phyloP scores from a whole-genome alignment of 306 rosid species.

The Ceratonia siliqua region DNA sequence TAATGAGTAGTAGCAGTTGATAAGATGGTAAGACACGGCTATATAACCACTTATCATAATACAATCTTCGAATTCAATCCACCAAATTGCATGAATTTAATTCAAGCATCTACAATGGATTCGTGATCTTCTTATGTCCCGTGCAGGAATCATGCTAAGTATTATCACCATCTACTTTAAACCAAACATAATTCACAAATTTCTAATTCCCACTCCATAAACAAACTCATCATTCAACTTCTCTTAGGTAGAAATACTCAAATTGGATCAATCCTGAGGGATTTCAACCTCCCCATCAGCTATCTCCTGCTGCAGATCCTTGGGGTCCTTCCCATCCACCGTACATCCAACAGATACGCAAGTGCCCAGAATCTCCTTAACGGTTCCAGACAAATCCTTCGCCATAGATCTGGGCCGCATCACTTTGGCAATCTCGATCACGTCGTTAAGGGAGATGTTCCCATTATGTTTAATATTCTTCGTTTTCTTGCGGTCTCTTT shows the following conservation, averaged over 20 bases:
- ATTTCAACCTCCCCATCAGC: conserved; percentile 62
- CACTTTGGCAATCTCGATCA: conserved; percentile 62
- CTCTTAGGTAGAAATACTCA: neutral
- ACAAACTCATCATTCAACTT: too few relatives aligned
- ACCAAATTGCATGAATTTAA: too few relatives aligned
- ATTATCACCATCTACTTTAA: neutral
- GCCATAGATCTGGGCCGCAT: conserved; percentile 70
- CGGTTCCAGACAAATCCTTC: conserved; percentile 54
- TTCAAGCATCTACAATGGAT: too few relatives aligned
- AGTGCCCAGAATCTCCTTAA: conserved; percentile 72
- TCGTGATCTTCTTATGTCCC: too few relatives aligned
- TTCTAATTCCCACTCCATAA: neutral
- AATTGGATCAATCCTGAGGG: conserved; percentile 48
- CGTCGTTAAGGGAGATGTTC: conserved; percentile 62
- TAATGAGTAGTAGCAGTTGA: too few relatives aligned
- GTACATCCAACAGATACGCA: conserved; percentile 75
- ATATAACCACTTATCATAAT: too few relatives aligned
- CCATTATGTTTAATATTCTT: conserved; percentile 72
- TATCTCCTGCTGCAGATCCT: conserved; percentile 70
- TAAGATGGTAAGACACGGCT: too few relatives aligned
- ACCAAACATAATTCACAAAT: too few relatives aligned
- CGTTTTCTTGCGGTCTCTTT: conserved; percentile 65
- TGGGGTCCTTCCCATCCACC: conserved; percentile 66
- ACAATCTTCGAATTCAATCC: too few relatives aligned
- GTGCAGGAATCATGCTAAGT: too few relatives aligned